phyloP scores from a whole-genome alignment of 306 rosid genomes.

The Sesbania bispinosa region DNA sequence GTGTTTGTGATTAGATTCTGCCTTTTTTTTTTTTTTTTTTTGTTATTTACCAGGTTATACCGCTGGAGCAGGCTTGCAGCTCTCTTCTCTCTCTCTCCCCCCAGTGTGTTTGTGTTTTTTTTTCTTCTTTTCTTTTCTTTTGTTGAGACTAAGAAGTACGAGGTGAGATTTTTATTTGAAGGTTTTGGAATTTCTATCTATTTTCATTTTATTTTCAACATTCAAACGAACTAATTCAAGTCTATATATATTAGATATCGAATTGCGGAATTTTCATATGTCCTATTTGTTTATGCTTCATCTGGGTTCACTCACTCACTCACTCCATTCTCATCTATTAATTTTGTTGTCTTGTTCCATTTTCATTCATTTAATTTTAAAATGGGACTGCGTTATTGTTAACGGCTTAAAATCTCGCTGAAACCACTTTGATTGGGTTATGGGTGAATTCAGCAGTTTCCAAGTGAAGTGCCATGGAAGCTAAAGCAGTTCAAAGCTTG shows the following conservation, averaged over 20 bases:
- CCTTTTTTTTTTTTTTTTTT: too few relatives aligned
- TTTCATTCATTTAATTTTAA: background rate
- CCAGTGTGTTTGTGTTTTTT: too few relatives aligned
- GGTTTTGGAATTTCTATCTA: background rate
- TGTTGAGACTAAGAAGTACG: too few relatives aligned
- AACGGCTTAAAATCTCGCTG: background rate
- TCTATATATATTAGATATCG: background rate
- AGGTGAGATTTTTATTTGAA: too few relatives aligned
- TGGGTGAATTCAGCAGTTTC: background rate
- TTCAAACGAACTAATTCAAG: background rate
- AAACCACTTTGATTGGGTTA: background rate
- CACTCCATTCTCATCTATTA: too few relatives aligned
- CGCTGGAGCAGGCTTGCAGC: too few relatives aligned
- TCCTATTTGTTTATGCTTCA: background rate
- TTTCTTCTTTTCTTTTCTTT: too few relatives aligned
- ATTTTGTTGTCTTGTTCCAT: background rate
- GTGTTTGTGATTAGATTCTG: too few relatives aligned
- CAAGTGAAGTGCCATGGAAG: constrained; percentile 45
- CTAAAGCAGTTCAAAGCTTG: constrained; percentile 33
- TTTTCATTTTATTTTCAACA: background rate
- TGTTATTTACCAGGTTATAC: too few relatives aligned
- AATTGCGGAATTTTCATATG: background rate
- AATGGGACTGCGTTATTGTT: background rate
- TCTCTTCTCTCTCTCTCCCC: too few relatives aligned
- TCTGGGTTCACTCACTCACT: background rate